A percentile compares a stretch with the other conserved stretches of the same genome.
phyloP scores from a whole-genome alignment of 495 filamentous ascomycete species.

The Darksidea phi region DNA sequence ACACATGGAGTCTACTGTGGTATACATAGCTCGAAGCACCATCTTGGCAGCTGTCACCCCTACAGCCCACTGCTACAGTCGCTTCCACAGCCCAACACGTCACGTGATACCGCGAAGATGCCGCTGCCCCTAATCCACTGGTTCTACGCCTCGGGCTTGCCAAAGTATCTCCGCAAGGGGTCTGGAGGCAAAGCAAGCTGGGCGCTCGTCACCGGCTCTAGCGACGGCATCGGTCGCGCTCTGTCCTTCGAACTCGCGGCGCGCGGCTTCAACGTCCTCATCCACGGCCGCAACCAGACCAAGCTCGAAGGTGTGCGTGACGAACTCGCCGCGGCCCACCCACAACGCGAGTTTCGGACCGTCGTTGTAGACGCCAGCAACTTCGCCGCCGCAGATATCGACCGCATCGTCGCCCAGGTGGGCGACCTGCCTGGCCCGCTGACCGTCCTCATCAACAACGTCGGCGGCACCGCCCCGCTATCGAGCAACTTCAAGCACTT shows the following conservation, averaged over 20 bases:
- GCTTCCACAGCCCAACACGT: too few species aligned
- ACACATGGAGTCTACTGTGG: too few species aligned
- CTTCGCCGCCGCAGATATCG: conserved; percentile 29
- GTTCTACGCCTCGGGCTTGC: conserved; percentile 9
- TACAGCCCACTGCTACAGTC: too few species aligned
- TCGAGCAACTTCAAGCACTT: conserved; percentile 33
- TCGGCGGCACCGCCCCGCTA: conserved; percentile 41
- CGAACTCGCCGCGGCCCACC: conserved; percentile 41
- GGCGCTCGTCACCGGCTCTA: conserved; percentile 62
- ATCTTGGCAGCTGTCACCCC: too few species aligned
- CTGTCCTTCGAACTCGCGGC: conserved; percentile 32
- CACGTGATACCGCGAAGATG: too few species aligned
- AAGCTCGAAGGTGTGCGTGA: conserved; percentile 46
- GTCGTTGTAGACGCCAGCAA: conserved; percentile 43
- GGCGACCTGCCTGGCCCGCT: conserved; percentile 34
- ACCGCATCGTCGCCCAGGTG: conserved; percentile 29
- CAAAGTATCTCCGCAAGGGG: not conserved
- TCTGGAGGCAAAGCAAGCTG: conserved; percentile 37
- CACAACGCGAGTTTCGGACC: conserved; percentile 33
- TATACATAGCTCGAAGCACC: too few species aligned
- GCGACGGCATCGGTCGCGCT: conserved; percentile 58
- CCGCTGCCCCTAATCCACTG: conserved; percentile 12
- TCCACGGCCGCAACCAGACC: conserved; percentile 54
- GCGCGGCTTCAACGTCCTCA: conserved; percentile 56
- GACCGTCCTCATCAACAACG: conserved; percentile 53